These are phyloP conservation scores for Friedmanniomyces simplex DNA, from an alignment of 495 filamentous ascomycete genomes.

Conservation along the genomic window DNA sequence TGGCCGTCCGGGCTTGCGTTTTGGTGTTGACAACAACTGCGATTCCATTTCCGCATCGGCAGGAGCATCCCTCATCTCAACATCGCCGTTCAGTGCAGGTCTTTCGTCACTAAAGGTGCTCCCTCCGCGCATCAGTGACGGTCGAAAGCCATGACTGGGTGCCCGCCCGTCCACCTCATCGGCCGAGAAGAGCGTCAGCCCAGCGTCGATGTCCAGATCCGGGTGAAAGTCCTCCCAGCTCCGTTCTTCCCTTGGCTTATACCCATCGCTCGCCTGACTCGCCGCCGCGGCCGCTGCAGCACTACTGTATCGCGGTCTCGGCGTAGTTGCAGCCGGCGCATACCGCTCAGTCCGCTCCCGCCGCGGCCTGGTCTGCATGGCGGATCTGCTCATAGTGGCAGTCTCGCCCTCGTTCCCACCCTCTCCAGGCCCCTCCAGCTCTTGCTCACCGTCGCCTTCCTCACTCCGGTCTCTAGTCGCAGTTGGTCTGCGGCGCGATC, in stretches of 20 bases:
- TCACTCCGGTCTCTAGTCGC: not conserved
- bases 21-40: conserved; percentile 32
- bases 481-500: conserved; percentile 1
- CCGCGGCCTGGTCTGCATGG: conserved; percentile 37
- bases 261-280: conserved; percentile 80
- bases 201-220: conserved; percentile 75
- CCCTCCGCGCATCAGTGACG: conserved; percentile 3
- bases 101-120: conserved; percentile 2
- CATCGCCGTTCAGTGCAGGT: conserved; percentile 9
- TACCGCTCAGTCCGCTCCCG: conserved; percentile 13
- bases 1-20: conserved; percentile 52
- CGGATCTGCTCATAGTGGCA: conserved; percentile 16
- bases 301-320: conserved; percentile 47
- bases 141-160: conserved; percentile 24
- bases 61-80: conserved; percentile 15
- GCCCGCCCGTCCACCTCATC: conserved; percentile 69
- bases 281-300: conserved; percentile 78
- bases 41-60: conserved; percentile 2
- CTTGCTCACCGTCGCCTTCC: not conserved
- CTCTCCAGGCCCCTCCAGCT: not conserved
- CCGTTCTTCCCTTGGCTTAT: conserved; percentile 92
- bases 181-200: conserved; percentile 65
- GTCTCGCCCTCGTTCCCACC: conserved; percentile 43
- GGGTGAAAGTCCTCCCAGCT: conserved; percentile 97
- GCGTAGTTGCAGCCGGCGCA: conserved; percentile 39